Evolutionary conservation across 495 filamentous ascomycete species (phyloP), one percentile per base, ranked within the genome.

Genomic region (Podospora pseudocomata): DNA sequence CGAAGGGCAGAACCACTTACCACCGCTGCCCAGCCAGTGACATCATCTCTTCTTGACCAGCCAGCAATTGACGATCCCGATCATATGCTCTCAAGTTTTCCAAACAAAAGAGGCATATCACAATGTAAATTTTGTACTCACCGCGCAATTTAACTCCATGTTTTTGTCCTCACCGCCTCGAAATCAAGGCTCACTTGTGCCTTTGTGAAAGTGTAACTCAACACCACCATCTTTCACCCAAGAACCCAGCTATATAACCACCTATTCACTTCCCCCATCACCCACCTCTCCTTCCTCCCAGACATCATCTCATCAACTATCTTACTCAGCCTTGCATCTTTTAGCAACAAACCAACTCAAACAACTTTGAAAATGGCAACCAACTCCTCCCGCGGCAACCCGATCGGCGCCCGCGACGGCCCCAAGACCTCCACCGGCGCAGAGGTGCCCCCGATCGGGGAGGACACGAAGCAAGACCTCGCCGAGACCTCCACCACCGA

Each of bases 351-450:
- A 15, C 28, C 34, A 16, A 57, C 54, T 58, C 60, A 53, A 30
- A 65, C 49, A 65, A 62, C 60, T 18, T 56, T 16, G 28, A 55
- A 59, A 39, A 79, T 79, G 77, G 77, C 77, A 34, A 72, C 72
- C 16, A 77, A 79, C 72, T 74, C 73, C 26, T 63, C 60, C 56
- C 71, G 73, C 55, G 75, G 75, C 58, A 77, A 78, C 67, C 65
- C 73, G 30, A 77, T 77, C 61, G 74, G 64, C 32, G 69, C 74
- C 6, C 28, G 26, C 1, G 70, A 72, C 56, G 72, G 74, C 16
- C 74, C 74, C 4, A 18, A 60, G 3, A 20, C 63, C 20, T 7
- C 66, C 5, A 64, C 34, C 7, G 60, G 56, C 9, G 20, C 26
- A 0, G 13, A 60, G 19, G 55, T 64, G 0, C 74, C 72, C 0